A percentile compares a stretch with the other conserved stretches of the same genome.
These are phyloP conservation scores for Venturia asperata DNA, from an alignment of 2,329 filamentous ascomycete genomes.

Conservation along the genomic window DNA sequence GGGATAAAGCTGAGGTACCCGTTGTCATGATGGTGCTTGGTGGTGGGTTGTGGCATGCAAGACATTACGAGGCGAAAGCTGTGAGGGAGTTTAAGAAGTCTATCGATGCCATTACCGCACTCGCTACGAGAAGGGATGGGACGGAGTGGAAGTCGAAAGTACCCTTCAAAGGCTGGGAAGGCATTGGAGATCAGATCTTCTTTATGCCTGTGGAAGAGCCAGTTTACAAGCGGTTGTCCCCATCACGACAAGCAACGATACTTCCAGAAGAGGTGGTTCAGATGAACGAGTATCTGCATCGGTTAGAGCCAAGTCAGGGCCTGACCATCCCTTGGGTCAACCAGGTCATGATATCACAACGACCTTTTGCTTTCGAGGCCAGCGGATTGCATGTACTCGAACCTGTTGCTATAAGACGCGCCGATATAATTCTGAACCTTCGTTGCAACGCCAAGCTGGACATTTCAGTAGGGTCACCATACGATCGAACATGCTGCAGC, in stretches of 20 bases:
- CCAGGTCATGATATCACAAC: constrained; percentile 15
- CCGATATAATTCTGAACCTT: constrained; percentile 48
- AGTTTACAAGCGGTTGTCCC: constrained; percentile 39
- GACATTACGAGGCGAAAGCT: constrained; percentile 42
- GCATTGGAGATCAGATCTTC: constrained; percentile 31
- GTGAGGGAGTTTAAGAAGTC: constrained; percentile 41
- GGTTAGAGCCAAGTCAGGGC: constrained; percentile 32
- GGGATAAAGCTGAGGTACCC: constrained; percentile 19
- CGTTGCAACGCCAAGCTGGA: constrained; percentile 46
- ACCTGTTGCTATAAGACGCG: constrained; percentile 41
- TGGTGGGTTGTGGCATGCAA: constrained; percentile 50
- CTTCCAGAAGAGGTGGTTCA: constrained; percentile 42
- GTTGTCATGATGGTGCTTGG: constrained; percentile 48
- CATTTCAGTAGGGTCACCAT: constrained; percentile 35
- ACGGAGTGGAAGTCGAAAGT: constrained; percentile 19
- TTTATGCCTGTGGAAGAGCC: constrained; percentile 44
- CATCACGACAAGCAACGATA: constrained; percentile 37
- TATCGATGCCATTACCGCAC: constrained; percentile 38
- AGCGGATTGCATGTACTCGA: constrained; percentile 43
- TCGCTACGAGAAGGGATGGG: constrained; percentile 16
- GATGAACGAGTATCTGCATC: constrained; percentile 48
- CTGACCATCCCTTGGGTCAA: constrained; percentile 22
- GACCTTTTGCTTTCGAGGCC: constrained; percentile 14
- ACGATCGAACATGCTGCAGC: constrained; percentile 48
- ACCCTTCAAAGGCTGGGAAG: constrained; percentile 21